Percentiles rank a stretch among this genome's conserved stretches.
Conservation (phyloP, 495 filamentous ascomycete genomes). For the Barbatosphaeria neglecta region DNA sequence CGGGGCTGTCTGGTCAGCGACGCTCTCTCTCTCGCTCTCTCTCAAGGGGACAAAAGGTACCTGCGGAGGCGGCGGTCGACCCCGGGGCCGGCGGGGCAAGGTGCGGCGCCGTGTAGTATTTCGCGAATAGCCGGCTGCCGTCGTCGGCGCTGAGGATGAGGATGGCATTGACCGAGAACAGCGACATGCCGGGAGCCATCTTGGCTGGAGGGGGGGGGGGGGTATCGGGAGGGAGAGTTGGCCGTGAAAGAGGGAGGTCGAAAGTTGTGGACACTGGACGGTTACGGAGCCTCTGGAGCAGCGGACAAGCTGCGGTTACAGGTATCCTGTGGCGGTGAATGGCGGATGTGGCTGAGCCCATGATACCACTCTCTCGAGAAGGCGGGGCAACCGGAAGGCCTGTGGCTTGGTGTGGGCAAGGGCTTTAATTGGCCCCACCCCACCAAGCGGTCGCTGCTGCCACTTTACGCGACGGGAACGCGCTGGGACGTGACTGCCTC, state of each 20-base stretch:
- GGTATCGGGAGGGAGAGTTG: background rate
- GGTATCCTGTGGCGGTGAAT: background rate
- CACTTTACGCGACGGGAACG: background rate
- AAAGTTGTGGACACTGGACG: background rate
- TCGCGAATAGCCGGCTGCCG: slow-evolving; percentile 79
- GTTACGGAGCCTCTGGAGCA: background rate
- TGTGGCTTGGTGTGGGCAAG: background rate
- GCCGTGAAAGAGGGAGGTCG: too few relatives aligned
- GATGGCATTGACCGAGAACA: slow-evolving; percentile 88
- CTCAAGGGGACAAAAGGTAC: too few relatives aligned
- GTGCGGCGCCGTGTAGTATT: slow-evolving; percentile 91
- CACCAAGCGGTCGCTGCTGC: too few relatives aligned
- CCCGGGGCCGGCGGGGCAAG: slow-evolving; percentile 41
- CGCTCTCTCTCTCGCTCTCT: background rate
- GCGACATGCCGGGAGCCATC: slow-evolving; percentile 53
- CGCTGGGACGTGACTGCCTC: background rate
- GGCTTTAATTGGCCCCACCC: background rate
- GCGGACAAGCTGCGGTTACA: background rate
- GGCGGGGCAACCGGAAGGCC: background rate
- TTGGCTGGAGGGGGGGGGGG: slow-evolving; percentile 2
- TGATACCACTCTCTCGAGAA: too few relatives aligned
- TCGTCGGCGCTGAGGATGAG: slow-evolving; percentile 83
- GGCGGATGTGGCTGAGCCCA: slow-evolving; percentile 1
- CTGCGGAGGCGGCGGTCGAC: slow-evolving; percentile 1
- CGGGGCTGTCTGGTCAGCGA: slow-evolving; percentile 4